Conservation (phyloP, 73 alveolate species). For the Paramecium octaurelia region DNA sequence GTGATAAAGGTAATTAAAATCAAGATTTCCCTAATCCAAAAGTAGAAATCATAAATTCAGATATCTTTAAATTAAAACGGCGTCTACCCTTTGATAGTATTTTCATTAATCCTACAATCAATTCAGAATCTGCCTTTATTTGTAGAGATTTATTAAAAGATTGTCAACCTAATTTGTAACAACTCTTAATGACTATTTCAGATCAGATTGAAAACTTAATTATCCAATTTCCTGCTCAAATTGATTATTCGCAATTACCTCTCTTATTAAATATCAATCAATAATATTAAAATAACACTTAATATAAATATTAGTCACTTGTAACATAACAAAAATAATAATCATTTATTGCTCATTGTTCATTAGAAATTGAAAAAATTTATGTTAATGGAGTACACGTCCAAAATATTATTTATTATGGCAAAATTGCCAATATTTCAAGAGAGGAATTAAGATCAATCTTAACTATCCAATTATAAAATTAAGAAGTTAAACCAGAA, state of each 20-base stretch:
- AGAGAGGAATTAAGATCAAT: background rate
- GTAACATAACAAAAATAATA: background rate
- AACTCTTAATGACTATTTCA: background rate
- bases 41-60: background rate
- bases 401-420: background rate
- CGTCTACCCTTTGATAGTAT: background rate
- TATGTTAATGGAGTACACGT: background rate
- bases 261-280: background rate
- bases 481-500: conserved; percentile 9
- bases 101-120: background rate
- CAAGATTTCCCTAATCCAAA: background rate
- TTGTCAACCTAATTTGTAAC: background rate
- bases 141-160: background rate
- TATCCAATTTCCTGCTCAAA: background rate
- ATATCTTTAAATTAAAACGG: background rate
- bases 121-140: background rate
- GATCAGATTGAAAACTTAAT: background rate
- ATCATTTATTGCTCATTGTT: background rate
- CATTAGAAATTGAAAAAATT: background rate
- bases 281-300: background rate
- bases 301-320: background rate
- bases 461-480: background rate
- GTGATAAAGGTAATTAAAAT: background rate
- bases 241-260: background rate
- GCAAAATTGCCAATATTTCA: background rate